Evolutionary conservation across 768 basidiomycete species (phyloP), one percentile per base, ranked within the genome.

Genomic region (Lactarius vividus): DNA sequence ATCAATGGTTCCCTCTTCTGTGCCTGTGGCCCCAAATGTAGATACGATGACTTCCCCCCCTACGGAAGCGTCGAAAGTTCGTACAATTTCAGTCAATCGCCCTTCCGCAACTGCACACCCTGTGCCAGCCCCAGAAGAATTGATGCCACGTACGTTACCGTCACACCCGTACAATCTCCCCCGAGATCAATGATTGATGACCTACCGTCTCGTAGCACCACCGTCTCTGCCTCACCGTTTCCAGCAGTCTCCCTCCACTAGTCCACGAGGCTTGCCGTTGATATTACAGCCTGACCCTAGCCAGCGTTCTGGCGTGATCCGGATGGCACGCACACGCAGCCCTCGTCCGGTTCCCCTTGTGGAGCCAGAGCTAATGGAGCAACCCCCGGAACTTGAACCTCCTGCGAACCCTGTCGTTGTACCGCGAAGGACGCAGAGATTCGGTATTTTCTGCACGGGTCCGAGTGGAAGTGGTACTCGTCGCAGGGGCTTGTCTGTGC

Each of bases 61-160:
- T 39, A 40, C 52, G 31, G 59, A 58, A 44, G 20, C 56, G 35
- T 37, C 63, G 8, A 28, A 52, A 5, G 18, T 31, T 39, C 52
- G 29, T 35, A 39, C 39, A 29, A 62, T 46, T 7, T 29, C 61
- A n/a, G n/a, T 31, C 15, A 52, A 33, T 28, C 61, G 61, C 26
- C 29, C 13, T 54, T 31, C 55, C 15, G 26, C 10, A 16, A 37
- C 37, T 5, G 40, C 59, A 31, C 59, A 42, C 11, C 59, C 57
- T 53, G 16, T 52, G 46, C 40, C 60, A 26, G 63, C 69, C 33
- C 60, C 63, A 4, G 66, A 60, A 37, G 37, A 64, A 23, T 39
- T 67, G 28, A 70, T 70, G 69, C 69, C 69, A 39, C 69, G 69
- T 70, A 70, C 57, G 69, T 65, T 40, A 52, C 37, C 46, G 9